These are phyloP conservation scores for Fusarium chaquense DNA, from an alignment of 2,329 filamentous ascomycete species.

Conservation along the genomic window DNA sequence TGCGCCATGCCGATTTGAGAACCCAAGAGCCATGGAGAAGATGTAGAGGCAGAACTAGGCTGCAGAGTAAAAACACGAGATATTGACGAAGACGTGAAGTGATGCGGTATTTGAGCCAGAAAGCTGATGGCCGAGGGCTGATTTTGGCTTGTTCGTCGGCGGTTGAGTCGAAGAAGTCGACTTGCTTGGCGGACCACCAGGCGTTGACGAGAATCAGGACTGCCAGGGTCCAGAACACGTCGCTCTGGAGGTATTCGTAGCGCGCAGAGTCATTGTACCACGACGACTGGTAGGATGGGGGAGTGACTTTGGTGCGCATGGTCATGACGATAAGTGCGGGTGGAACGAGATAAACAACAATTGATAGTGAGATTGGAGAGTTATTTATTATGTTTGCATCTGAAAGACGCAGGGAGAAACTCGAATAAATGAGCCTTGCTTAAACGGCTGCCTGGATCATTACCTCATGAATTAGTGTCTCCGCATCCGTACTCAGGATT, in stretches of 20 bases:
- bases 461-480: neutral
- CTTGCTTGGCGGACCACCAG: slow-evolving; percentile 23
- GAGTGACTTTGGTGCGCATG: neutral
- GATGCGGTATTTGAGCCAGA: slow-evolving; percentile 13
- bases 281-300: neutral
- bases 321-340: neutral
- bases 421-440: neutral
- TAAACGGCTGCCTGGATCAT: slow-evolving; percentile 20
- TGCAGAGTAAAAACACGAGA: neutral
- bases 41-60: slow-evolving; percentile 1
- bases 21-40: slow-evolving; percentile 31
- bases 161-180: neutral
- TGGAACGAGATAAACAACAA: neutral
- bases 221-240: slow-evolving; percentile 31
- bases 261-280: slow-evolving; percentile 29
- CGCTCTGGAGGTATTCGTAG: slow-evolving; percentile 31
- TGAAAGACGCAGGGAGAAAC: neutral
- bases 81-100: slow-evolving; percentile 17
- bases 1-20: slow-evolving; percentile 20
- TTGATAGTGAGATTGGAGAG: too few relatives aligned
- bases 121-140: neutral
- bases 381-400: neutral
- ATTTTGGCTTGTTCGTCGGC: neutral
- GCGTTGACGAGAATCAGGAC: slow-evolving; percentile 18
- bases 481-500: neutral